Percentiles rank a stretch among this genome's conserved stretches.
phyloP scores from a whole-genome alignment of 148 eudicot genomes.

The Cornus suecica region DNA sequence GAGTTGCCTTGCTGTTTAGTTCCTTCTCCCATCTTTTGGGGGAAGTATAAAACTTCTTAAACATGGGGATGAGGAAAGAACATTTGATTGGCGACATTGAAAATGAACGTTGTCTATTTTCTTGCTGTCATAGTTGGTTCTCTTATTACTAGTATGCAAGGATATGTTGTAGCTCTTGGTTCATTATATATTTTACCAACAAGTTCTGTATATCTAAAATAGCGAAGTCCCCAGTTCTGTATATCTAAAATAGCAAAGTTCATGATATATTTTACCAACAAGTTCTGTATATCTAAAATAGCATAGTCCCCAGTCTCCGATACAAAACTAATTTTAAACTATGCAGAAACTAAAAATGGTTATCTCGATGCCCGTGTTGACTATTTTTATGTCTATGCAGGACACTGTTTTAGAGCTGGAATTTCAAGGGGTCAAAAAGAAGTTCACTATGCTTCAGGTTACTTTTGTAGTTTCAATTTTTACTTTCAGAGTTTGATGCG shows the following conservation, averaged over 20 bases:
- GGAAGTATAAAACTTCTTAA: no score
- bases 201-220: neutral
- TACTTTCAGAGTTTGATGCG: slow-evolving; percentile 4
- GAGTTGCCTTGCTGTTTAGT: no score
- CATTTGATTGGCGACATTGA: neutral
- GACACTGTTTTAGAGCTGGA: slow-evolving; percentile 97
- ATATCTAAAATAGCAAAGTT: neutral
- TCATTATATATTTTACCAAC: neutral
- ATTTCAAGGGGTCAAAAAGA: slow-evolving; percentile 95
- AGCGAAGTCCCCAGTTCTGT: neutral
- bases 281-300: neutral
- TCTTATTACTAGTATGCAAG: neutral
- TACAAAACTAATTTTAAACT: neutral
- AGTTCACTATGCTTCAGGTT: slow-evolving; percentile 97
- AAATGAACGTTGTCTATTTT: no score
- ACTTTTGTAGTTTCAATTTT: slow-evolving; percentile 11
- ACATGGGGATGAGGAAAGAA: no score
- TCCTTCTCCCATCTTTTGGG: no score
- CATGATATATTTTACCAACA: neutral
- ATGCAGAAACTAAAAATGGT: neutral
- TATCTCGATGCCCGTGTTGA: neutral
- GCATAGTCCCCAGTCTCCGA: neutral
- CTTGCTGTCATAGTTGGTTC: neutral
- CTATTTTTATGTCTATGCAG: slow-evolving; percentile 37
- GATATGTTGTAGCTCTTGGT: neutral